Conservation (phyloP, 2,329 filamentous ascomycete species). For the Claviceps fusiformis region DNA sequence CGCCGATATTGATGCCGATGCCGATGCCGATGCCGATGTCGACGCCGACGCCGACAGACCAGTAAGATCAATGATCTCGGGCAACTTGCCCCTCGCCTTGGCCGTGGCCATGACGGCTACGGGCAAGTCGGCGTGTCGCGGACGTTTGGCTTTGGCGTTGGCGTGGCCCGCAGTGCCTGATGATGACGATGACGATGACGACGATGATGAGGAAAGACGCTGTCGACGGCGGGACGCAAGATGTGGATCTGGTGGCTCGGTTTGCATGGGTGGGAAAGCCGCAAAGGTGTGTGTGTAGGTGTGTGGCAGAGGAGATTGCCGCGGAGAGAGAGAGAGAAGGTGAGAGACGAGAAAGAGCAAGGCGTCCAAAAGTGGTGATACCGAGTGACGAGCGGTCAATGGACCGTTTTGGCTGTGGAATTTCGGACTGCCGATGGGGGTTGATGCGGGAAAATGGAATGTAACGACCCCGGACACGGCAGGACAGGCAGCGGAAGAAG, state of each 20-base stretch:
- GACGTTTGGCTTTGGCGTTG: constrained; percentile 17
- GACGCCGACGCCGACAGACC: constrained; percentile 14
- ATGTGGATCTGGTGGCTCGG: constrained; percentile 15
- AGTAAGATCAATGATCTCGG: constrained; percentile 23
- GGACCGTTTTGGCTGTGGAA: too few relatives aligned
- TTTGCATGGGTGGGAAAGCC: constrained; percentile 18
- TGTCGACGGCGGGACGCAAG: constrained; percentile 25
- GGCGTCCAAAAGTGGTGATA: neutral
- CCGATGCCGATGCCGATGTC: neutral
- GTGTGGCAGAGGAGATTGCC: neutral
- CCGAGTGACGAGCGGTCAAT: too few relatives aligned
- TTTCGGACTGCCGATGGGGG: too few relatives aligned
- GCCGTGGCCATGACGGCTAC: constrained; percentile 18
- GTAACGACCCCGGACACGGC: too few relatives aligned
- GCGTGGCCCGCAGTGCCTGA: constrained; percentile 8
- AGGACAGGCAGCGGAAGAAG: too few relatives aligned
- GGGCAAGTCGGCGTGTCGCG: constrained; percentile 15
- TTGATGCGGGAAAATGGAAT: too few relatives aligned
- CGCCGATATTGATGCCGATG: constrained; percentile 9
- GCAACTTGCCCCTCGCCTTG: constrained; percentile 26
- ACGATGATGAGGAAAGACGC: constrained; percentile 20
- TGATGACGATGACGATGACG: constrained; percentile 6
- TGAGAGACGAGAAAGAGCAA: neutral
- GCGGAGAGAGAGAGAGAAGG: neutral
- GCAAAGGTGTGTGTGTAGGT: neutral